Base-by-base conservation (phyloP, 2,329 filamentous ascomycete species). In the Fusarium falciforme region DNA sequence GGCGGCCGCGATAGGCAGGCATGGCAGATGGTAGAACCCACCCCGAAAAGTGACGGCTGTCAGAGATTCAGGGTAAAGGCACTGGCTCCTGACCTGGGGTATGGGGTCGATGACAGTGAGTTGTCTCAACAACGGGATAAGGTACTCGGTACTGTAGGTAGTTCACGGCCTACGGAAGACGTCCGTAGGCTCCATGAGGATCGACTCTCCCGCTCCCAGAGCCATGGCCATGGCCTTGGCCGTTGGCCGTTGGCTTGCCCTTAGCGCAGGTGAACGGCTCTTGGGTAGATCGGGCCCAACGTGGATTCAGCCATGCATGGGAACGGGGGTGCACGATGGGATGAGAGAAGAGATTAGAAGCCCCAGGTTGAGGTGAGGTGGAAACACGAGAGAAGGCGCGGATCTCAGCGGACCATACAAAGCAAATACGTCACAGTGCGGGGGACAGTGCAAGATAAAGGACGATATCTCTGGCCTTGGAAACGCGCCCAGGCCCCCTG, bases 291-390 rank as follows among this genome's bases (percentile, higher is more conserved):
- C n/a, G n/a, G 35, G 38, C 25, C 60, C 35, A 70, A 29, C 35
- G 35, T 29, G 52, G 42, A 9, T 29, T 55, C 44, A 22, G 25
- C 47, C 35, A 40, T 62, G 42, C 40, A 49, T 49, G n/a, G 38
- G 31, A 25, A 55, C 29, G 49, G 29, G 25, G 20, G 49, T 5
- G 22, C 6, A 6, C 5, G 27, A 38, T 38, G 35, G 35, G 29
- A 52, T 65, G 71, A 69, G 69, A 70, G 25, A 72, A 68, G 72
- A 72, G 65, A 66, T 44, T 35, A 65, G 42, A 68, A 59, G 35
- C 35, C 35, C 35, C 35, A 36, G 63, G 58, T 64, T 68, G 61
- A 65, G 33, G 29, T 71, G 58, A 65, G 71, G 54, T 74, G 71
- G 71, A 70, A 75, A 71, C 74, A 65, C 11, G 35, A 57, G 55